These are phyloP conservation scores for Calonectria pseudoturangicola DNA, from an alignment of 2,329 filamentous ascomycete genomes.

Conservation along the genomic window DNA sequence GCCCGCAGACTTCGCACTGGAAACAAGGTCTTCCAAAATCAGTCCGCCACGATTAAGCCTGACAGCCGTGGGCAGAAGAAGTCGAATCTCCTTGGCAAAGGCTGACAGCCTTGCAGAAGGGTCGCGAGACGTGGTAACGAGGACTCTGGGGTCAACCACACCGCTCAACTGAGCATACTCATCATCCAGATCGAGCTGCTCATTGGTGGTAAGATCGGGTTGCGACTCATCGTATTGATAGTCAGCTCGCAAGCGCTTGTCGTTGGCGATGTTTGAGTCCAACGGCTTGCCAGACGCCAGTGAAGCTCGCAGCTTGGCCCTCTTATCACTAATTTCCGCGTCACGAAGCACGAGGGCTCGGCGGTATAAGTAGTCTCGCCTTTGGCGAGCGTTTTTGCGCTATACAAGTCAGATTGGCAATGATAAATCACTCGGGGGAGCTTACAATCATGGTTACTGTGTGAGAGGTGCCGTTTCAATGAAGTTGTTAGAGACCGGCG, in stretches of 20 bases:
- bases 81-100: conserved; percentile 93
- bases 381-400: conserved; percentile 65
- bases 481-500: no score
- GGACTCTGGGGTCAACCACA: conserved; percentile 89
- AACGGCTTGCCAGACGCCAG: conserved; percentile 92
- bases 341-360: conserved; percentile 90
- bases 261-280: conserved; percentile 88
- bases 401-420: conserved; percentile 50
- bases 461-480: conserved; percentile 25
- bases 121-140: conserved; percentile 93
- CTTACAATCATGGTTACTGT: conserved; percentile 59
- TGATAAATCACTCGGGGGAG: conserved; percentile 17
- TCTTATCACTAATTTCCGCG: conserved; percentile 93
- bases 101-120: conserved; percentile 89
- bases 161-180: conserved; percentile 95
- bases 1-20: conserved; percentile 86
- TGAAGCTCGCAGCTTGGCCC: conserved; percentile 89
- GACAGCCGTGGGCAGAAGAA: conserved; percentile 89
- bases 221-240: conserved; percentile 95
- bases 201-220: conserved; percentile 78
- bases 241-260: conserved; percentile 88
- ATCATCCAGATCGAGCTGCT: conserved; percentile 86
- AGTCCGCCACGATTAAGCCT: conserved; percentile 94
- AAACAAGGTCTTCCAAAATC: conserved; percentile 88
- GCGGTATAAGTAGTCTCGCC: conserved; percentile 83